Evolutionary conservation across 2,329 filamentous ascomycete genomes (phyloP), one percentile per base, ranked within the genome.

Genomic region (Tolypocladium cylindrosporum): DNA sequence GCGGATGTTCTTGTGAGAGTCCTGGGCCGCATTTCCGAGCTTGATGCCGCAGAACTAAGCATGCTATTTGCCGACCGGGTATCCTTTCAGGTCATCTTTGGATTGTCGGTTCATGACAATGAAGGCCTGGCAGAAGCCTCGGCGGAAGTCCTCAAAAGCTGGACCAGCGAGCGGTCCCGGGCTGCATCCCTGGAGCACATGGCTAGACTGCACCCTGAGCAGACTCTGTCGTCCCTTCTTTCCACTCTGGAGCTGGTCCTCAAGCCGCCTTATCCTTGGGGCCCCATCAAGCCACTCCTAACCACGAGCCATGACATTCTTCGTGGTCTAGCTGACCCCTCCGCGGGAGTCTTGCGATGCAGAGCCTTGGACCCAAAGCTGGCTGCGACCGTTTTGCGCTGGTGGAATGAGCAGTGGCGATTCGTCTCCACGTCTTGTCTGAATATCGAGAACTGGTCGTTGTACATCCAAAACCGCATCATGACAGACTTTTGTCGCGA

Each of bases 401-500:
- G 95, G 75, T 99, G 95, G 95, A 82, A 85, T 60, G 83, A 84
- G 58, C 83, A 92, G 64, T 99, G 95, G 95, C 81, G 83, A 58
- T 86, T 86, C 52, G 79, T 97, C 50, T 87, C 87, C 48, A 86
- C 88, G 58, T 89, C 93, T 19, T 97, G 97, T 67, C 79, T 85
- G 48, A 85, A 87, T 60, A 95, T 92, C 3, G 91, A 96, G 68
- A 76, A 77, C 13, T 99, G 94, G 94, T 91, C 90, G 62, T 77
- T 83, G 16, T 81, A 81, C 4, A 84, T 90, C 59, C 87, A 93
- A 55, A 94, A 91, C 68, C 74, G 78, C 24, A 78, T 84, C 57
- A 92, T 99, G 90, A 87, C 91, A 66, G 87, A 96, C 58, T 97
- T 97, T 67, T 97, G 92, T 68, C 87, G 94, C 63, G 91, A 96